Evolutionary conservation across 495 filamentous ascomycete genomes (phyloP).

Genomic region (Hamigera avellanea): DNA sequence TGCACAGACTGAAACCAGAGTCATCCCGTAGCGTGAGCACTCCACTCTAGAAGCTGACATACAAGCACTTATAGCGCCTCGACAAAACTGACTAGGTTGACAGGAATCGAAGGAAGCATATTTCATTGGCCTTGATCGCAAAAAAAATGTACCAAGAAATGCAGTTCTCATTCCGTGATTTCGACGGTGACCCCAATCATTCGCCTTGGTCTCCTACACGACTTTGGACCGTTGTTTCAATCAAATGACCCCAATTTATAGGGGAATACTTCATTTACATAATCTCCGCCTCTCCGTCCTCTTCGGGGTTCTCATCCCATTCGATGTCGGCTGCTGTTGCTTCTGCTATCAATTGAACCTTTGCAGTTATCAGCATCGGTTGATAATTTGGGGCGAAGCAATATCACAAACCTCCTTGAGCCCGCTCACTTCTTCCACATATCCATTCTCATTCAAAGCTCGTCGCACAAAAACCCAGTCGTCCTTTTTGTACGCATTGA

Average conservation of each 20-base stretch:
- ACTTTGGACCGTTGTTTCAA: no score
- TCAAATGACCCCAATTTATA: no score
- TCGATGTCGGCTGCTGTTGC: constrained; percentile 48
- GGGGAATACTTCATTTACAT: constrained; percentile 7
- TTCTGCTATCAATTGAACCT: constrained; percentile 69
- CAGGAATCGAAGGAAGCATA: constrained; percentile 88
- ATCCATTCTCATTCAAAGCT: constrained; percentile 74
- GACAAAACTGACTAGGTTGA: constrained; percentile 7
- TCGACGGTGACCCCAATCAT: no score
- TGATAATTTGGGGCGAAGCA: neutral
- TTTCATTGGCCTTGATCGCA: constrained; percentile 64
- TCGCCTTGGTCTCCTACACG: no score
- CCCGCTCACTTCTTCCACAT: constrained; percentile 83
- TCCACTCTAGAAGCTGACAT: neutral
- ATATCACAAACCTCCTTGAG: constrained; percentile 59
- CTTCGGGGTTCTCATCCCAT: constrained; percentile 45
- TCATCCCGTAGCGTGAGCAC: constrained; percentile 68
- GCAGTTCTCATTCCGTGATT: neutral
- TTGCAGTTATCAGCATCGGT: constrained; percentile 15
- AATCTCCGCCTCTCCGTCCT: constrained; percentile 30
- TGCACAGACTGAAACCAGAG: constrained; percentile 79
- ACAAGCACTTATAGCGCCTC: neutral
- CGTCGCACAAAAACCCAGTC: constrained; percentile 85
- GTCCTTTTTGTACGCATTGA: constrained; percentile 55
- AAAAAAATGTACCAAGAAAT: constrained; percentile 7